Base-by-base conservation (phyloP, 176 grass and related monocot genomes). In the Puccinellia tenuiflora region DNA sequence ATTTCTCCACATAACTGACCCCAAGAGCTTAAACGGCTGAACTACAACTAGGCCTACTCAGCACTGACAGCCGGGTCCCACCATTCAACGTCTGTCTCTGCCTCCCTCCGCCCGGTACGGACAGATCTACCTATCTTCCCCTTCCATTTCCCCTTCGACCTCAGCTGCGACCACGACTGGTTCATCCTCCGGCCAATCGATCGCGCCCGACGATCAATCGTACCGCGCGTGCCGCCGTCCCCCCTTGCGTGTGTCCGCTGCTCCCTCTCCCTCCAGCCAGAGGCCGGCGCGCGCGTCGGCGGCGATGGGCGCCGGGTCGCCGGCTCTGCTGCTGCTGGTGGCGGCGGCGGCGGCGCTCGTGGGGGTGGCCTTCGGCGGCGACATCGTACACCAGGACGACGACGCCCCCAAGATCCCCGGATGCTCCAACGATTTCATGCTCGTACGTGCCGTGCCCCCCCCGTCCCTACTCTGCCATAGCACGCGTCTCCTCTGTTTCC, bases 321-420 rank as follows among this genome's bases (percentile, higher is more conserved):
- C 26, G 76, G 55, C 83, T 14, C 33, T 95, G 45, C 56, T 77
- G 60, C 12, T 84, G 30, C 13, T 87, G 51, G n/a, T n/a, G n/a
- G n/a, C n/a, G n/a, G n/a, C n/a, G n/a, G n/a, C n/a, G n/a, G 79
- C 85, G 47, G 88, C 87, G 16, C 67, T 96, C 45, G 79, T 43
- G 5, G 78, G 83, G 68, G 52, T 88, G 62, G 91, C 85, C 18
- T 70, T 77, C 56, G 93, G 40, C 22, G 96, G 96, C 40, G 96
- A 98, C 89, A 98, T 94, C 81, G 87, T 93, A 46, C 93, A 92
- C 86, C 93, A 88, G 71, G 96, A 98, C 80, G 87, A 93, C 73
- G 61, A 94, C 51, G 91, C 91, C 2, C 96, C 93, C 12, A 98
- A 98, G 96, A 87, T 93, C 33, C 93, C 91, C 70, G 93, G 93